These are phyloP conservation scores for Trichophyton mentagrophytes DNA, from an alignment of 2,329 filamentous ascomycete genomes.

Conservation along the genomic window DNA sequence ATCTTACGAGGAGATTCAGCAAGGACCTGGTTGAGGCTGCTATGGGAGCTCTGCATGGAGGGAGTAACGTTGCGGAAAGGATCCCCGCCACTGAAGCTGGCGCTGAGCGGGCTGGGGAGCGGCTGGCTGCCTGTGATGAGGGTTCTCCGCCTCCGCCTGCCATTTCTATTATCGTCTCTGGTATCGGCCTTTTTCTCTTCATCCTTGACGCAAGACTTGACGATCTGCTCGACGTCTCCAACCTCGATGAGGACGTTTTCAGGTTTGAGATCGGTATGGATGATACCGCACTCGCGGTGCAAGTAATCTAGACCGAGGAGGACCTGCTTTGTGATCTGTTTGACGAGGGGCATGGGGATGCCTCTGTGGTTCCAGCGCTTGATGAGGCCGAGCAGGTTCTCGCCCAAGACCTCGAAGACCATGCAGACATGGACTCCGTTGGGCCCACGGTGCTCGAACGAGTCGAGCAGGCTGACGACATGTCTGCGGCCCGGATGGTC, in stretches of 20 bases:
- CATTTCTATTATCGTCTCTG: slow-evolving; percentile 86
- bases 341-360: slow-evolving; percentile 90
- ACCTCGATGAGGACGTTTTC: slow-evolving; percentile 99
- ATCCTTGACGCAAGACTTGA: slow-evolving; percentile 89
- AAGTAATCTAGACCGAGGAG: slow-evolving; percentile 90
- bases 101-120: slow-evolving; percentile 84
- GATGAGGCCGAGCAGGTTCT: slow-evolving; percentile 88
- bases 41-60: slow-evolving; percentile 49
- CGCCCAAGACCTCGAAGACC: slow-evolving; percentile 95
- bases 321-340: slow-evolving; percentile 98
- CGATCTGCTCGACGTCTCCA: slow-evolving; percentile 95
- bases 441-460: slow-evolving; percentile 93
- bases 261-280: slow-evolving; percentile 93
- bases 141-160: slow-evolving; percentile 74
- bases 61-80: slow-evolving; percentile 46
- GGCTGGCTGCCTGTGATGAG: slow-evolving; percentile 96
- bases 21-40: slow-evolving; percentile 73
- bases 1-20: slow-evolving; percentile 55
- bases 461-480: slow-evolving; percentile 90
- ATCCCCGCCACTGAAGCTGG: slow-evolving; percentile 72
- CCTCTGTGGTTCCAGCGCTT: slow-evolving; percentile 98
- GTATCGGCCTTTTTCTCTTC: slow-evolving; percentile 45
- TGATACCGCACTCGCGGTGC: slow-evolving; percentile 95
- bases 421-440: slow-evolving; percentile 97
- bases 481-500: slow-evolving; percentile 88